Base-by-base conservation (phyloP, 2,329 filamentous ascomycete species). In the Neobulgaria alba region DNA sequence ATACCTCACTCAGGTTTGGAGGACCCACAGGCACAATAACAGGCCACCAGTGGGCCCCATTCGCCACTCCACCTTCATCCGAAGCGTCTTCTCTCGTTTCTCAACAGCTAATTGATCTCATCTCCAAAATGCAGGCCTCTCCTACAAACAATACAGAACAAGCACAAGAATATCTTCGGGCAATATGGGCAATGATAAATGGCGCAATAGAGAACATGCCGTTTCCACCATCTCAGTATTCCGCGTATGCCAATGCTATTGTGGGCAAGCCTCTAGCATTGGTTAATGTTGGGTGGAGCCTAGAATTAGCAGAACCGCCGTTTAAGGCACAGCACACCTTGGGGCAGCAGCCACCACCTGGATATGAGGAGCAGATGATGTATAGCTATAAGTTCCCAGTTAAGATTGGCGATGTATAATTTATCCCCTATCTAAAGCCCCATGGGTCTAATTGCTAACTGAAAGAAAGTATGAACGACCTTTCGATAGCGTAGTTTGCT, bases 191-290 rank as follows among this genome's bases (percentile, higher is more conserved):
- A 3, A 43, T 37, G 29, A 33, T 43, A 18, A 39, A 36, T 15
- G 36, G 32, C 7, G 37, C 37, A 4, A 43, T 43, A 9, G 17
- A 10, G 9, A 39, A 23, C 7, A 43, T 43, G 41, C 41, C 41
- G 1, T 43, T 43, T n/a, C 41, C 41, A 9, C 41, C 41, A 3
- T 33, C 26, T 1, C 32, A 43, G 7, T 43, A 43, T 20, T 36
- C 37, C 1, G 36, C 18, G 8, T 43, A 43, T 12, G 36, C 37
- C 5, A 43, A 43, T 15, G 36, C 41, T 5, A 39, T 43, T 17
- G 57, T 67, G 1, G 67, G 67, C 1, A 61, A 60, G 33, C 67
- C 67, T 0, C 52, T 69, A 0, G 67, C 67, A 0, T 55, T 69
- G 0, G 60, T 62, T 10, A 65, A 68, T 26, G 57, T 54, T 12